A percentile compares a stretch with the other conserved stretches of the same genome.
Conservation (phyloP, 2,329 filamentous ascomycete genomes). For the Ophiostoma piceae region DNA sequence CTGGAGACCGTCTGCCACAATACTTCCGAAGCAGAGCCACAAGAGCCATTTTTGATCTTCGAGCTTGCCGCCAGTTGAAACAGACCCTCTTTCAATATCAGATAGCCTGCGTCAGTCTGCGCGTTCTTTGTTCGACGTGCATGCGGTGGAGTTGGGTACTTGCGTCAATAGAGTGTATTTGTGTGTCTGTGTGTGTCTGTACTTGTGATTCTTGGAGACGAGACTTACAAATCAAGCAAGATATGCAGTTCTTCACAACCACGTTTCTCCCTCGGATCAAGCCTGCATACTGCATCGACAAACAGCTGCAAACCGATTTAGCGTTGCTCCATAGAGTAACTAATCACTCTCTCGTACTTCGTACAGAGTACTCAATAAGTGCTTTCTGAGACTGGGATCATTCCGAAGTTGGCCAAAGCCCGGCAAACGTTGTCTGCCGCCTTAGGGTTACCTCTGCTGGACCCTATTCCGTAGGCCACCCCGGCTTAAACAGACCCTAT, state of each 20-base stretch:
- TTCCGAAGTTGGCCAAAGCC: not conserved
- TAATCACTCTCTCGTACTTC: not conserved
- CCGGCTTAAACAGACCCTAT: not conserved
- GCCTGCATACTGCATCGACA: not conserved
- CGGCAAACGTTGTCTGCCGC: not conserved
- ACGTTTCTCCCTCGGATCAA: slow-evolving; percentile 5
- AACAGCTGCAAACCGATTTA: not conserved
- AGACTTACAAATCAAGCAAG: not conserved
- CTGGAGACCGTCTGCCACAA: not conserved
- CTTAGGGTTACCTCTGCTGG: not conserved
- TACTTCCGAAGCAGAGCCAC: not conserved
- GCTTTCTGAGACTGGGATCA: not conserved
- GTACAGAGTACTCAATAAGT: not conserved
- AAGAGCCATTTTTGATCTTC: not conserved
- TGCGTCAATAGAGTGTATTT: not conserved
- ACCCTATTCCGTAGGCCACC: not conserved
- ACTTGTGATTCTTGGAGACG: not conserved
- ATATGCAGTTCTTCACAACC: not conserved
- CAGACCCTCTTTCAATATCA: not conserved
- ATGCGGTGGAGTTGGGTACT: not conserved
- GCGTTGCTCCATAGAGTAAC: too few relatives aligned
- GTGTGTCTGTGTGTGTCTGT: not conserved
- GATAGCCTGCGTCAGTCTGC: not conserved
- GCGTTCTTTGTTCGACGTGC: slow-evolving; percentile 4
- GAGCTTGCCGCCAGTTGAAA: not conserved